Conservation (phyloP, 75 land plant species). For the Cupressus sempervirens region DNA sequence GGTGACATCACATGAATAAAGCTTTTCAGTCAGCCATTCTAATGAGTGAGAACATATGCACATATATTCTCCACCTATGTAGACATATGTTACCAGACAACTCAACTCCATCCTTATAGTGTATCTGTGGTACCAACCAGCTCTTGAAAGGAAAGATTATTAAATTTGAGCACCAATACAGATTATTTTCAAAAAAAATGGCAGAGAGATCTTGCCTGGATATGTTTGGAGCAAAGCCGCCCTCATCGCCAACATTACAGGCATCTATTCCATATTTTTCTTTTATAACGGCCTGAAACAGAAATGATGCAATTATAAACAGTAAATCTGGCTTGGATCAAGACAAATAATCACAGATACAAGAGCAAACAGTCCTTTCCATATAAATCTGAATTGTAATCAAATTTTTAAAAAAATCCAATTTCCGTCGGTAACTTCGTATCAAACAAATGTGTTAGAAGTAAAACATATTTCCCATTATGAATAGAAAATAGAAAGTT, state of each 20-base stretch:
- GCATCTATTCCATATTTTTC: conserved; percentile 89
- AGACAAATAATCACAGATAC: background rate
- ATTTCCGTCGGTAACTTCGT: background rate
- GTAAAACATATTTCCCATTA: background rate
- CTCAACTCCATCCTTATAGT: background rate
- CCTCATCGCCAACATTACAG: conserved; percentile 98
- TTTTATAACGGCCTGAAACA: conserved; percentile 67
- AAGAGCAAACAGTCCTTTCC: background rate
- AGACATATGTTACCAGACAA: background rate
- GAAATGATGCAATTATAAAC: background rate
- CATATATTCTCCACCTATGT: background rate
- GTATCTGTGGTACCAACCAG: background rate
- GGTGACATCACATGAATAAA: background rate
- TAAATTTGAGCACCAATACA: background rate
- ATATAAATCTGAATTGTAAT: background rate
- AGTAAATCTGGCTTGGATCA: background rate
- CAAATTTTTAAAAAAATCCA: background rate
- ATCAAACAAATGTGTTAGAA: background rate
- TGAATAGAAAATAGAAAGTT: background rate
- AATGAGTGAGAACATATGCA: conserved; percentile 6
- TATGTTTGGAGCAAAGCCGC: conserved; percentile 93
- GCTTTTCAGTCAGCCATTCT: background rate
- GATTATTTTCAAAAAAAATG: background rate
- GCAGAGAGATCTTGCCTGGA: conserved; percentile 59
- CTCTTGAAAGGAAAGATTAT: background rate